Evolutionary conservation across 805 yeast species (phyloP), one percentile per base, ranked within the genome.

Genomic region (Wickerhamiella australiensis): DNA sequence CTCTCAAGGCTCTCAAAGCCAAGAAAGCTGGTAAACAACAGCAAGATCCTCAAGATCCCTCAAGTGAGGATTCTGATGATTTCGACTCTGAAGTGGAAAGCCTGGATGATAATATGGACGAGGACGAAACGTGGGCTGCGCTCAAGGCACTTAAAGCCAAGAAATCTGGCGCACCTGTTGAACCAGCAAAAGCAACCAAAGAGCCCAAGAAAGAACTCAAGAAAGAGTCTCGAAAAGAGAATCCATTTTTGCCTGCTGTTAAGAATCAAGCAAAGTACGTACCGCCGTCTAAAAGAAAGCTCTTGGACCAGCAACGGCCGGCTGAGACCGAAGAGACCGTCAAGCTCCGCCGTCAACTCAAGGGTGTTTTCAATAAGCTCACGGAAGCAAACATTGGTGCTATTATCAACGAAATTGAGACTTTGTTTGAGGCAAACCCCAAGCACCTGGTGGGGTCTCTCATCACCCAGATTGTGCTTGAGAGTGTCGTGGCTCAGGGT

Each of bases 291-390:
- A 64, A 83, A 50, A 74, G 97, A 52, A 72, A 76, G 42, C 73
- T 71, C 57, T 53, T 73, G 52, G 50, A 67, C 18, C 50, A 46
- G 8, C 48, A 60, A 3, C 58, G 56, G 0, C 65, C 59, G 3
- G 70, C 67, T 2, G 71, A 70, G 22, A 67, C 75, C 18, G 77
- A 74, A 52, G 78, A 73, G 49, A 61, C 70, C 6, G 46, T 68
- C 2, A 74, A 71, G 33, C 66, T 88, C 33, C 73, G 74, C 49
- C 77, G 79, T 57, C 67, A 77, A 4, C 74, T 88, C 44, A 92
- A 87, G 59, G 88, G 96, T 52, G 78, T 86, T 1, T 69, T 92
- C 58, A 92, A 92, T 63, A 82, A 79, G 63, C 71, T 92, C n/a
- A 83, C 96, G 0, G 97, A 90, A 57, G 79, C 94, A 0, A 92